Percentiles rank a stretch among this genome's conserved stretches.
phyloP scores from a whole-genome alignment of 148 eudicot genomes.

The Linanthus parryae region DNA sequence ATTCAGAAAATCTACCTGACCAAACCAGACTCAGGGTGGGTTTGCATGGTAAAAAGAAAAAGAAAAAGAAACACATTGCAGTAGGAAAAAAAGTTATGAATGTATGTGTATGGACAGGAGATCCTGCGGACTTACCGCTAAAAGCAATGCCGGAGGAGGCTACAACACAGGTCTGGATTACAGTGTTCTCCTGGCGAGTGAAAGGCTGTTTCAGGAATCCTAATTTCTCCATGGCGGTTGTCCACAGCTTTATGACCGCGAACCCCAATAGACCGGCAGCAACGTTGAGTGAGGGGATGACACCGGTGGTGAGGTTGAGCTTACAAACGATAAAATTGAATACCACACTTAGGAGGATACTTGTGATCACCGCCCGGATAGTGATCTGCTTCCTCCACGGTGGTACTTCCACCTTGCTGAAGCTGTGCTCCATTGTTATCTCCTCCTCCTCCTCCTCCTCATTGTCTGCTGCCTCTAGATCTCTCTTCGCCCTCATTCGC shows the following conservation, averaged over 20 bases:
- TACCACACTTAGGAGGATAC: constrained; percentile 12
- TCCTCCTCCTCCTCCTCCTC: constrained; percentile 1
- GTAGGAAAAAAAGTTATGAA: no score
- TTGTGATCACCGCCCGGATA: constrained; percentile 13
- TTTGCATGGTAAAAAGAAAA: no score
- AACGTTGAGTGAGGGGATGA: constrained; percentile 27
- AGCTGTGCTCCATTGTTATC: constrained; percentile 15
- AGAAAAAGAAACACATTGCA: no score
- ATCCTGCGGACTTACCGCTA: no score
- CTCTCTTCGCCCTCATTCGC: no score
- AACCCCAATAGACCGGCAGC: constrained; percentile 29
- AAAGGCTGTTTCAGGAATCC: background rate
- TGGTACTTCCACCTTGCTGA: constrained; percentile 14
- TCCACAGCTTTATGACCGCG: constrained; percentile 17
- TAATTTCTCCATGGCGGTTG: background rate
- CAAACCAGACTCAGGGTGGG: no score
- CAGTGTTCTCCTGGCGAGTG: constrained; percentile 3
- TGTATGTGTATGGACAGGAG: no score
- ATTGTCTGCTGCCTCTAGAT: no score
- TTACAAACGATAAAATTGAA: constrained; percentile 27
- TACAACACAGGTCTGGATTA: background rate
- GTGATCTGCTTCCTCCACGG: constrained; percentile 27
- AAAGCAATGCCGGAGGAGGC: constrained; percentile 18
- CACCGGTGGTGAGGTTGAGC: constrained; percentile 26
- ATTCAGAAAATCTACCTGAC: no score